Percentiles rank a stretch among this genome's conserved stretches.
Conservation (phyloP, 1,284 basidiomycete genomes). For the Leucoagaricus sp. region DNA sequence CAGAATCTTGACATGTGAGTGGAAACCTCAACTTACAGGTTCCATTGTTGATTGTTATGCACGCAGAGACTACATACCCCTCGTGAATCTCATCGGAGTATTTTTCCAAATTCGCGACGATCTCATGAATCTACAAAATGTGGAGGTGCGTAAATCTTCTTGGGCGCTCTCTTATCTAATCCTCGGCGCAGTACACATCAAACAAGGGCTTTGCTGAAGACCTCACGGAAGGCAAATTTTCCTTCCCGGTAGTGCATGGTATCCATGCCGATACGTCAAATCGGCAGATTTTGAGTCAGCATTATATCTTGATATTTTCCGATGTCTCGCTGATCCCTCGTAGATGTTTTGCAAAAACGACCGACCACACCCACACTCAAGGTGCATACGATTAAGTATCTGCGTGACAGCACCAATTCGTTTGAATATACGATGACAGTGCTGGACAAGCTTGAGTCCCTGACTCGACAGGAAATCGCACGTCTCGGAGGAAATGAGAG, state of each 20-base stretch:
- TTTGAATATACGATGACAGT: constrained; percentile 77
- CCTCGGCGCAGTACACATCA: constrained; percentile 69
- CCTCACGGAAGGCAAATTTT: constrained; percentile 95
- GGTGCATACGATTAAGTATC: constrained; percentile 76
- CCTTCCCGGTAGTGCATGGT: constrained; percentile 92
- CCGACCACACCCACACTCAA: constrained; percentile 83
- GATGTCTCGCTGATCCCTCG: not conserved
- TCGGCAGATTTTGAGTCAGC: constrained; percentile 80
- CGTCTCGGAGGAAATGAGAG: constrained; percentile 59
- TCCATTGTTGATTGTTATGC: too few species aligned
- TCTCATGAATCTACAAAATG: constrained; percentile 93
- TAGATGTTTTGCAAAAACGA: constrained; percentile 88
- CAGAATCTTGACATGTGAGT: constrained; percentile 64
- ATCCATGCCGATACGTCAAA: constrained; percentile 75
- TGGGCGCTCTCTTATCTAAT: not conserved
- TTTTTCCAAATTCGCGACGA: constrained; percentile 98
- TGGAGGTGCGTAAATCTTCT: constrained; percentile 52
- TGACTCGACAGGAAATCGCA: constrained; percentile 55
- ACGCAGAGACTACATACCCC: constrained; percentile 83
- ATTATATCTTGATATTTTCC: not conserved
- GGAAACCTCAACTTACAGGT: too few species aligned
- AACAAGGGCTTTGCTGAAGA: constrained; percentile 95
- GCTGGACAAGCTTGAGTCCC: constrained; percentile 53
- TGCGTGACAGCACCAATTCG: constrained; percentile 62
- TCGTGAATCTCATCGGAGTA: constrained; percentile 93